phyloP scores from a whole-genome alignment of 768 basidiomycete species.

The Collybia sordida region DNA sequence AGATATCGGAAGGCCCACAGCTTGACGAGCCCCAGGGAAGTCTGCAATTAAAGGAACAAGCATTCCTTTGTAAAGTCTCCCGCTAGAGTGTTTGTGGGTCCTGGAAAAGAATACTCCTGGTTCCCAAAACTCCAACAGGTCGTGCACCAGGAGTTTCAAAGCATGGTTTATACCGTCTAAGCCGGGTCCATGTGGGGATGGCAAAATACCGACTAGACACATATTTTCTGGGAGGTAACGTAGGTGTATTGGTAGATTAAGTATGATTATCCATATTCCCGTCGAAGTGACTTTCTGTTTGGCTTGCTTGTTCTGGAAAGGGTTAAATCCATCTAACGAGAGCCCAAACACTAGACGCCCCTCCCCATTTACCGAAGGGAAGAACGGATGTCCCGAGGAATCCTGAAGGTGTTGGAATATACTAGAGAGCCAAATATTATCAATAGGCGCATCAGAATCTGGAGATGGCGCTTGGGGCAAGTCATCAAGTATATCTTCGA shows the following conservation, averaged over 20 bases:
- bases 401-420: conserved; percentile 14
- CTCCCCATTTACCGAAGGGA: too few species aligned
- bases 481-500: conserved; percentile 20
- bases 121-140: conserved; percentile 25
- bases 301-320: conserved; percentile 19
- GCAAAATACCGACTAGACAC: conserved; percentile 30
- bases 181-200: conserved; percentile 31
- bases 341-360: conserved; percentile 22
- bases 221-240: conserved; percentile 28
- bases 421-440: conserved; percentile 20
- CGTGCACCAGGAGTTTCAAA: conserved; percentile 29
- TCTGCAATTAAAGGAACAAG: conserved; percentile 29
- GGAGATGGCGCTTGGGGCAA: conserved; percentile 1
- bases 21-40: conserved; percentile 19
- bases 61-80: conserved; percentile 19
- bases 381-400: conserved; percentile 17
- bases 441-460: neutral
- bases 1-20: neutral
- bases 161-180: conserved; percentile 28
- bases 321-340: conserved; percentile 26
- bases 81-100: conserved; percentile 13
- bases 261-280: conserved; percentile 14
- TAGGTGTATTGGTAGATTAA: conserved; percentile 26
- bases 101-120: conserved; percentile 18
- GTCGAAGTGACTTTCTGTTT: conserved; percentile 13